These are phyloP conservation scores for Arachnomyces sp. DNA, from an alignment of 2,329 filamentous ascomycete genomes.

Conservation along the genomic window DNA sequence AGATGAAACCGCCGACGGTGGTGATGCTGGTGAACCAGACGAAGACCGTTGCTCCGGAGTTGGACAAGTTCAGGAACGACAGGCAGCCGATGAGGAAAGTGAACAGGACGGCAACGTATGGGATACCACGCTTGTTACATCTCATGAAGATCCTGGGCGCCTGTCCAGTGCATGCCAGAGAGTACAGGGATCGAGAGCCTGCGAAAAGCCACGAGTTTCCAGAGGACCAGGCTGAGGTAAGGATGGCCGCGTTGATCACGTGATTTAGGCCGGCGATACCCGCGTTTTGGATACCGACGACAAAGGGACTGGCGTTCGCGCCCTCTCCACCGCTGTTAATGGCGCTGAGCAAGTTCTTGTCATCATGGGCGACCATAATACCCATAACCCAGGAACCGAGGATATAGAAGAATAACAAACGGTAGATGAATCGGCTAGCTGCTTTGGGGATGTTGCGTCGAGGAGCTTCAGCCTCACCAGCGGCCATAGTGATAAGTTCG, in stretches of 20 bases:
- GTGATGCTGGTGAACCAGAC: constrained; percentile 42
- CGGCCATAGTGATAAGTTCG: constrained; percentile 47
- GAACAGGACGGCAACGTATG: constrained; percentile 39
- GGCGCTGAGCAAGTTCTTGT: constrained; percentile 42
- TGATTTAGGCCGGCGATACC: constrained; percentile 58
- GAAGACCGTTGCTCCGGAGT: constrained; percentile 37
- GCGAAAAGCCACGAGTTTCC: constrained; percentile 57
- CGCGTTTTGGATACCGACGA: constrained; percentile 61
- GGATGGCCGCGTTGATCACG: constrained; percentile 66
- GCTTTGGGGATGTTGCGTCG: constrained; percentile 46
- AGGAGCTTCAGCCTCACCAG: constrained; percentile 46
- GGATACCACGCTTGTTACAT: constrained; percentile 43
- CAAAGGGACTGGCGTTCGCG: constrained; percentile 47
- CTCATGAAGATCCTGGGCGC: constrained; percentile 32
- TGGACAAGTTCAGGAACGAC: constrained; percentile 36
- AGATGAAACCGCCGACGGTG: constrained; percentile 31
- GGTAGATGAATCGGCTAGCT: constrained; percentile 44
- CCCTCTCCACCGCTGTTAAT: constrained; percentile 26
- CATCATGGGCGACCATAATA: constrained; percentile 49
- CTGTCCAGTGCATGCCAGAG: constrained; percentile 36
- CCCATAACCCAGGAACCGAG: constrained; percentile 49
- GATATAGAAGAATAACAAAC: constrained; percentile 50
- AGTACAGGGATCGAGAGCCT: constrained; percentile 42
- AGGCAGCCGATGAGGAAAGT: constrained; percentile 34
- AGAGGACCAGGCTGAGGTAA: constrained; percentile 61